Base-by-base conservation (phyloP, 805 yeast genomes). In the Metschnikowia lochheadii region DNA sequence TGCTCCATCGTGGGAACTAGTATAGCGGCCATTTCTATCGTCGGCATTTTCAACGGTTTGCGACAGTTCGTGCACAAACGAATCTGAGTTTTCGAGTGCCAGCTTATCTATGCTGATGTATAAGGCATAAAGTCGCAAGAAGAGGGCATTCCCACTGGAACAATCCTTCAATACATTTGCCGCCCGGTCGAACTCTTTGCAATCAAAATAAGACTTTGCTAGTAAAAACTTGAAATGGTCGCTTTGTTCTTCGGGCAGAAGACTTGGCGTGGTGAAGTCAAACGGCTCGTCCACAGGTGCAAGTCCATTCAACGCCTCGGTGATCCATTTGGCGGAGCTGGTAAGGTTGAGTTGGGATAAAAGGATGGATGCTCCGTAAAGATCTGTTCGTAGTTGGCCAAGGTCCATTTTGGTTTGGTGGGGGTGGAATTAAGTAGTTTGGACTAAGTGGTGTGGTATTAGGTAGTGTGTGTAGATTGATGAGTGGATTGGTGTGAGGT, bases 131-230 rank as follows among this genome's bases (percentile, higher is more conserved):
- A 87, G 68, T 43, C 81, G 70, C 34, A 90, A 65, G 61, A 91
- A 94, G 32, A 67, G 43, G 3, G 84, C 80, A 46, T 76, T 74
- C 0, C 83, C 72, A 46, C 82, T 73, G 18, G 58, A 63, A 46
- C 84, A 80, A 14, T 75, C 73, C 49, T 73, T 74, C 50, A 94
- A 69, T 13, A 75, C 76, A 57, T 75, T 72, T 4, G 86, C 81
- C 50, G 91, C 87, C 26, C 98, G 69, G 50, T 85, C 92, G 63
- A 84, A 92, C 66, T 94, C 98, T 59, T 86, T 84, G 61, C 89
- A 82, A 60, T 82, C 85, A 72, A 92, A 89, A 62, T 87, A 84
- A 0, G 87, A 65, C 48, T 82, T 80, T 0, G 92, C 97, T 26
- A 89, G 70, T 14, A 80, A 56, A 26, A 86, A 68, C 51, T 69